Evolutionary conservation across 2,329 filamentous ascomycete genomes (phyloP), one percentile per base, ranked within the genome.

Genomic region (Stemphylium lycopersici): DNA sequence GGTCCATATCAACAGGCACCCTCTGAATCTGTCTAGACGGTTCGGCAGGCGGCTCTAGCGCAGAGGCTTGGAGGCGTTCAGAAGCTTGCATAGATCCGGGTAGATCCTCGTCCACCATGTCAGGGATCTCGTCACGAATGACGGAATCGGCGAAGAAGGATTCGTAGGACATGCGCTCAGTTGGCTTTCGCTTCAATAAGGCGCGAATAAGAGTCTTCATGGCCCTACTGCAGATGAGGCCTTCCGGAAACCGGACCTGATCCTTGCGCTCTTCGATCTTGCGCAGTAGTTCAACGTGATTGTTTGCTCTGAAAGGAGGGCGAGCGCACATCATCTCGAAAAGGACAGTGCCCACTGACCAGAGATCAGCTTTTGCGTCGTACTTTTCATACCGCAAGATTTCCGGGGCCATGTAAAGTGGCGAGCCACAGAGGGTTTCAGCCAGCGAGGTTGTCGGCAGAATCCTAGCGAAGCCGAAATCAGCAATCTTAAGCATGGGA

Each of bases 331-430:
- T 87, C 93, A 99, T 96, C 78, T 99, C 95, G 72, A 91, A 96
- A 20, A 96, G 79, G 7, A 99, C 95, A 15, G 95, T 96, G 45
- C 95, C 95, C 31, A 97, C 91, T 18, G 95, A 99, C 95, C 95
- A 99, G 31, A 99, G 80, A 78, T 99, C 95, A 41, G 93, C 93
- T 76, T 96, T 96, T 60, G 93, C 91, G 78, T 96, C 93, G 75
- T 99, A 99, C 70, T 93, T 93, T 75, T 99, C 93, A 69, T 98
- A 99, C 55, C 93, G 88, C 58, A 99, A 81, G 61, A 99, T 99
- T 78, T 99, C 95, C 3, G 95, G 95, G 0, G 95, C 95, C 95
- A 99, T 99, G 79, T 99, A 99, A 22, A 99, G 81, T 8, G 95
- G 95, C 11, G 95, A 98, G 15, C 95, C 95, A 75, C 95, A 99